These are phyloP conservation scores for Wickerhamiella alocasiicola DNA, from an alignment of 805 yeast genomes.

Conservation along the genomic window DNA sequence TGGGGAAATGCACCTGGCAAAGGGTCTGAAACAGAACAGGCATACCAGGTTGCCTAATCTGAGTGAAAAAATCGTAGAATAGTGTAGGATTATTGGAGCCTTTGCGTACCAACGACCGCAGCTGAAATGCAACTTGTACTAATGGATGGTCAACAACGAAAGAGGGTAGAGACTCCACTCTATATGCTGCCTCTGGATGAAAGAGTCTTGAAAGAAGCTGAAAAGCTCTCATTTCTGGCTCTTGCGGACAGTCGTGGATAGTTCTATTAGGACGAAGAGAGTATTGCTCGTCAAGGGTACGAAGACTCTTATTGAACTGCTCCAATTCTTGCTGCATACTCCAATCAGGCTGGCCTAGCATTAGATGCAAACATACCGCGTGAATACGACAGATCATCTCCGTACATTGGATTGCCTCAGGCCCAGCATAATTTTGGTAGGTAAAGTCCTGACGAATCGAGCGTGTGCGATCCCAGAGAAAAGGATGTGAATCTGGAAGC, in stretches of 20 bases:
- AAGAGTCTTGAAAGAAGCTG: slow-evolving; percentile 64
- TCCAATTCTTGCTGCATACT: slow-evolving; percentile 93
- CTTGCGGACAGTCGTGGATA: slow-evolving; percentile 58
- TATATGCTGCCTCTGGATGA: slow-evolving; percentile 76
- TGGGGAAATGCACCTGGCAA: slow-evolving; percentile 68
- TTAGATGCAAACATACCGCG: slow-evolving; percentile 63
- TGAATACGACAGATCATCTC: slow-evolving; percentile 87
- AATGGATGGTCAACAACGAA: slow-evolving; percentile 39
- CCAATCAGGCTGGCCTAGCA: slow-evolving; percentile 66
- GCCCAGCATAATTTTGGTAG: slow-evolving; percentile 84
- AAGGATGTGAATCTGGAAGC: slow-evolving; percentile 77
- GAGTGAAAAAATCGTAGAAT: slow-evolving; percentile 51
- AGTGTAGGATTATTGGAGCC: slow-evolving; percentile 33
- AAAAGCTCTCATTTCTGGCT: slow-evolving; percentile 88
- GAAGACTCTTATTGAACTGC: slow-evolving; percentile 82
- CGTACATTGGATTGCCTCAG: slow-evolving; percentile 86
- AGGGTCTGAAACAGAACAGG: slow-evolving; percentile 65
- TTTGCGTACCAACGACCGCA: slow-evolving; percentile 55
- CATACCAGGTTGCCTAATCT: slow-evolving; percentile 36
- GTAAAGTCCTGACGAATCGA: slow-evolving; percentile 96
- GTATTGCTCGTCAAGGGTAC: slow-evolving; percentile 78
- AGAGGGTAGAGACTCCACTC: slow-evolving; percentile 53
- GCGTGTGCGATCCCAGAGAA: slow-evolving; percentile 94
- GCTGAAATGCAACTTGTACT: slow-evolving; percentile 59
- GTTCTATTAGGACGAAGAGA: slow-evolving; percentile 51